Evolutionary conservation across 345 rosid genomes (phyloP).

Genomic region (Pistacia integerrima): DNA sequence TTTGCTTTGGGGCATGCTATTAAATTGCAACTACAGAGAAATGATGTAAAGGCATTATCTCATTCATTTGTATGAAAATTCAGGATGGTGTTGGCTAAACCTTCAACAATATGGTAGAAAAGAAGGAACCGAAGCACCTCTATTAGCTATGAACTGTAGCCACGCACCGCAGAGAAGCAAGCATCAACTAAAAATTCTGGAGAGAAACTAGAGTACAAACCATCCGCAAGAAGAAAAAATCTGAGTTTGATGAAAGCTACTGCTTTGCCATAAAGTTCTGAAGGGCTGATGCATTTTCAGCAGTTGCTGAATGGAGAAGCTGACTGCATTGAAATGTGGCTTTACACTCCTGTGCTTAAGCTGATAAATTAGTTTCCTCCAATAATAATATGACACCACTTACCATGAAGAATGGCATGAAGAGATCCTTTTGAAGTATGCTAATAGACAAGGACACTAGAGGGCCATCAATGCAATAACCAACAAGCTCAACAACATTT

Average conservation of each 20-base stretch:
- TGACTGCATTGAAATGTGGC: not conserved
- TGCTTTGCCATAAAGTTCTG: not conserved
- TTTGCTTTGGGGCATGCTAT: not conserved
- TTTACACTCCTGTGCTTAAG: conserved; percentile 6
- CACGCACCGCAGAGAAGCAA: not conserved
- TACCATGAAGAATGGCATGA: too few species aligned
- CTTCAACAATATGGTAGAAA: not conserved
- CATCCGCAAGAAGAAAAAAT: not conserved
- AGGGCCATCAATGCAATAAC: too few species aligned
- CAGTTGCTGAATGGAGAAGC: not conserved
- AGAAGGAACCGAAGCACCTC: not conserved
- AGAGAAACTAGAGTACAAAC: not conserved
- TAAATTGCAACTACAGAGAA: not conserved
- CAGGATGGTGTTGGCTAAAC: too few species aligned
- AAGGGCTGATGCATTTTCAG: not conserved
- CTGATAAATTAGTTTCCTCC: conserved; percentile 22
- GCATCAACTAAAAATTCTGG: not conserved
- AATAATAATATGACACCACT: not conserved
- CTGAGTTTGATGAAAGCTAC: not conserved
- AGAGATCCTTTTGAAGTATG: too few species aligned
- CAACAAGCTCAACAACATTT: too few species aligned
- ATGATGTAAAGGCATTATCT: not conserved
- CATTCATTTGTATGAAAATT: not conserved
- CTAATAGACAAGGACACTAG: too few species aligned
- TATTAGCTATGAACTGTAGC: not conserved